Evolutionary conservation across 1,284 basidiomycete species (phyloP).

Genomic region (Agaricales sp.): DNA sequence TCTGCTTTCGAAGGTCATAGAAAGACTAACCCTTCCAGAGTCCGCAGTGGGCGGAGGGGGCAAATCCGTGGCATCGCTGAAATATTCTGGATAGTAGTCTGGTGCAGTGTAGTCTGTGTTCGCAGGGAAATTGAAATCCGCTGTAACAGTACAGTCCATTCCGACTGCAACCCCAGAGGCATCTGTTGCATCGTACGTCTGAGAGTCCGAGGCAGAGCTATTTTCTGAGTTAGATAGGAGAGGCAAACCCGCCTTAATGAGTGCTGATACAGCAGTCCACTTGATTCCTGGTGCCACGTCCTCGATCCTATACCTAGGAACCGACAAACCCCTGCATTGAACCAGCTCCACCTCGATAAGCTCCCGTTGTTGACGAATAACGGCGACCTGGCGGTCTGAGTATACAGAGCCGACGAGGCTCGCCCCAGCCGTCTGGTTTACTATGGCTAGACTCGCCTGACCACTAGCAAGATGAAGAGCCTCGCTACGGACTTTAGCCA

Average conservation of each 20-base stretch:
- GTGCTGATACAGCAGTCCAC: not conserved
- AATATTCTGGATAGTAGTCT: too few relatives aligned
- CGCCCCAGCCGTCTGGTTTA: not conserved
- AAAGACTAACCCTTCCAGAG: too few relatives aligned
- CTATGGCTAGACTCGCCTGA: not conserved
- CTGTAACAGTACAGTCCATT: too few relatives aligned
- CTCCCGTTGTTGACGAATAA: not conserved
- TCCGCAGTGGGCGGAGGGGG: too few relatives aligned
- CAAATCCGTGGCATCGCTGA: too few relatives aligned
- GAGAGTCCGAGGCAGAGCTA: too few relatives aligned
- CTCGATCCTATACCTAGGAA: not conserved
- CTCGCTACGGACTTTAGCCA: not conserved
- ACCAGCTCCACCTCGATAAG: not conserved
- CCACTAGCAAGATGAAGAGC: not conserved
- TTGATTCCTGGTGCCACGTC: not conserved
- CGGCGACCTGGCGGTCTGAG: not conserved
- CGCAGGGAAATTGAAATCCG: too few relatives aligned
- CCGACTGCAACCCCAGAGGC: too few relatives aligned
- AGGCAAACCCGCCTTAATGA: not conserved
- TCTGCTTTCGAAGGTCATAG: too few relatives aligned
- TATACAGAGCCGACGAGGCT: not conserved
- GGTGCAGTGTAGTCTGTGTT: too few relatives aligned
- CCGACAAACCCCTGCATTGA: not conserved
- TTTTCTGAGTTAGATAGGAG: too few relatives aligned
- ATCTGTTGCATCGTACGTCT: too few relatives aligned